These are phyloP conservation scores for Eucalyptus pauciflora DNA, from an alignment of 345 rosid species.

Conservation along the genomic window DNA sequence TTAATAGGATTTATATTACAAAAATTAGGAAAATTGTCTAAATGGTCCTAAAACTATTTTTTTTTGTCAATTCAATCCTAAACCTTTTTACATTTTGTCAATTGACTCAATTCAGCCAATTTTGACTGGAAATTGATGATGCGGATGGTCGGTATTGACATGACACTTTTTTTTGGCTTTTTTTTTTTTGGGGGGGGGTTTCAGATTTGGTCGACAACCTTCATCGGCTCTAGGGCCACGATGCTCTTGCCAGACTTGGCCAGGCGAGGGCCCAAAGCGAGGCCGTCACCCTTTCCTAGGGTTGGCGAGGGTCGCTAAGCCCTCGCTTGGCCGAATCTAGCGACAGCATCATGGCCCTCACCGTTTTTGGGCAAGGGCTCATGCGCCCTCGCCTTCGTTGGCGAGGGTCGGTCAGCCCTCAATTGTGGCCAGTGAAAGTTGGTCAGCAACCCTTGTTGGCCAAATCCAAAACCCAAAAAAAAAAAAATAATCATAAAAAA, in stretches of 20 bases:
- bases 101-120: rapidly evolving
- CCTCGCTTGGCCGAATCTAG: no score
- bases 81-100: no score
- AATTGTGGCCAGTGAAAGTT: rapidly evolving
- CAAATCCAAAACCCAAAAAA: rapidly evolving
- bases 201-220: no score
- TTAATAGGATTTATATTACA: no score
- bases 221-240: no score
- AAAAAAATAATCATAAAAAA: no score
- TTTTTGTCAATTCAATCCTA: no score
- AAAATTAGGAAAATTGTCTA: no score
- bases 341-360: no score
- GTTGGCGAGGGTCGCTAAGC: rapidly evolving
- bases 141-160: rapidly evolving
- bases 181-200: rapidly evolving
- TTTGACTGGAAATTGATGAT: rapidly evolving
- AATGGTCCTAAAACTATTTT: no score
- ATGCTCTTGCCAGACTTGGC: rapidly evolving
- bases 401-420: rapidly evolving
- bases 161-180: no score
- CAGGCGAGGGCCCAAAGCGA: rapidly evolving
- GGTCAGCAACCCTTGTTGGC: rapidly evolving
- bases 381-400: rapidly evolving
- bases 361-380: rapidly evolving
- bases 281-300: no score